Evolutionary conservation across 2,329 filamentous ascomycete genomes (phyloP), one percentile per base, ranked within the genome.

Genomic region (Fusarium sp.): DNA sequence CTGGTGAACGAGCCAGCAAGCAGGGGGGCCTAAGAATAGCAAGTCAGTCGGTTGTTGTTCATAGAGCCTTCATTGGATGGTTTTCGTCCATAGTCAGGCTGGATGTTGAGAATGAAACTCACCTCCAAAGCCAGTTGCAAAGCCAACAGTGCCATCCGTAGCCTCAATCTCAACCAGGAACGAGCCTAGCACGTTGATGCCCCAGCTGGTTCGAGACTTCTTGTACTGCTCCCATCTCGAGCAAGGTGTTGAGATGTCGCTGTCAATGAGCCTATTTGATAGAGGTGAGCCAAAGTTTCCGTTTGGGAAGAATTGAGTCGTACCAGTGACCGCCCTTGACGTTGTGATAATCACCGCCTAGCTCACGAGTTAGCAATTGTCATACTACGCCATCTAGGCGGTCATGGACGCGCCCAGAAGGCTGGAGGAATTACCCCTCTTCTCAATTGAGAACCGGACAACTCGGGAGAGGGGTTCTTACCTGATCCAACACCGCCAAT

Each of bases 121-220:
- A 87, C 86, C 94, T 78, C 94, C 94, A 77, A 97, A 97, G 14
- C 94, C 94, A 27, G 94, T 97, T 3, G 94, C 94, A 78, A 97
- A 96, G 36, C 94, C 94, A 73, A 95, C 91, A n/a, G 92, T 96
- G 70, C 94, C 94, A 83, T 97, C 93, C 7, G 87, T 90, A 14
- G 92, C 91, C 80, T 97, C 93, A 60, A 97, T 89, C 81, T 97
- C 93, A 7, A 97, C 87, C 74, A 93, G 91, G 81, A 97, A 97
- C 0, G 93, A 97, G 2, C 94, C 94, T 25, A 97, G 83, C 7
- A 97, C 93, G 75, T 97, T 97, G 85, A 97, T 97, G 36, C 94
- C 94, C 92, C 93, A 97, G 78, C 90, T 93, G 11, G 93, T 97
- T 73, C 94, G 87, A 36, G 93, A 97, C 66, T 90, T 88, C 71